Percentiles rank a stretch among this genome's conserved stretches.
These are phyloP conservation scores for Aspergillus panamensis DNA, from an alignment of 495 filamentous ascomycete genomes.

Conservation along the genomic window DNA sequence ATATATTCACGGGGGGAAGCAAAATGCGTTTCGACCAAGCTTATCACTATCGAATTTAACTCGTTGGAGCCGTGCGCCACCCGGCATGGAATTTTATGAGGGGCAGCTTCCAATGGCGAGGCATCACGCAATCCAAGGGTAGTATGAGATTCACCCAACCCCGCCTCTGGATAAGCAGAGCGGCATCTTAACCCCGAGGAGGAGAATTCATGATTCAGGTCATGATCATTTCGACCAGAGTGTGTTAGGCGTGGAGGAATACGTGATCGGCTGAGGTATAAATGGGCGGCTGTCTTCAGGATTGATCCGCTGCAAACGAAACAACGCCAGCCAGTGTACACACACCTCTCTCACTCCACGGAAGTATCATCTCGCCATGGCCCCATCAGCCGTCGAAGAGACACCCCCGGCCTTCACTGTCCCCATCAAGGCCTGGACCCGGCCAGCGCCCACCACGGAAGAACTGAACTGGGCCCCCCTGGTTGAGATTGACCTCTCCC, in stretches of 20 bases:
- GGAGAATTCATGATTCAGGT: background rate
- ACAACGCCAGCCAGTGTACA: background rate
- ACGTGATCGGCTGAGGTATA: background rate
- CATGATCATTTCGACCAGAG: background rate
- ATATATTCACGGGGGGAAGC: too few species aligned
- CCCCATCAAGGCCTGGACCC: constrained; percentile 36
- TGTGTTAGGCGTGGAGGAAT: background rate
- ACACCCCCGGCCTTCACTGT: constrained; percentile 10
- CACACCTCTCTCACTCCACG: background rate
- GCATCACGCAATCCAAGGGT: constrained; percentile 22
- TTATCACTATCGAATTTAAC: background rate
- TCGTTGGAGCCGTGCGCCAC: background rate
- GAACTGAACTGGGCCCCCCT: constrained; percentile 50
- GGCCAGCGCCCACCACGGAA: constrained; percentile 32
- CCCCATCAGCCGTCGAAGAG: constrained; percentile 31
- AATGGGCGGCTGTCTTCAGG: background rate
- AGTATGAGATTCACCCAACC: constrained; percentile 23
- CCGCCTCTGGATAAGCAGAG: constrained; percentile 11
- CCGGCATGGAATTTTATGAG: background rate
- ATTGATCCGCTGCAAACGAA: background rate
- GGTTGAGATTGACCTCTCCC: constrained; percentile 51
- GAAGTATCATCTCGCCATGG: constrained; percentile 19
- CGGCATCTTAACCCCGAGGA: background rate
- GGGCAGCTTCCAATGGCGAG: background rate
- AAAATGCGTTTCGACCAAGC: too few species aligned